phyloP scores from a whole-genome alignment of 1,139 yeast species.

The Magnusiomyces fungicola region DNA sequence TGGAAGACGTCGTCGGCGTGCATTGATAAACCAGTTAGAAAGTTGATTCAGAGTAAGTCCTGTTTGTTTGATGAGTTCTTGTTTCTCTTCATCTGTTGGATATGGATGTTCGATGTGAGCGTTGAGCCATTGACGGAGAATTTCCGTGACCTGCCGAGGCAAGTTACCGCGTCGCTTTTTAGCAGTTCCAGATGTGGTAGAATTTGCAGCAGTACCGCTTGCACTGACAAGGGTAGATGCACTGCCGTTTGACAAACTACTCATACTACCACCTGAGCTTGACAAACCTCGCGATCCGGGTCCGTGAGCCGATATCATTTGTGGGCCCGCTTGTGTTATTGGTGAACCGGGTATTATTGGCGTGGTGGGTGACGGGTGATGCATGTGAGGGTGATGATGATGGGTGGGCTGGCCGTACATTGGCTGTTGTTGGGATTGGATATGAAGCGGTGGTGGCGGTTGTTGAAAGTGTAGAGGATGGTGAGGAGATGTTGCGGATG shows the following conservation, averaged over 20 bases:
- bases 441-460: neutral
- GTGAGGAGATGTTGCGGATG: neutral
- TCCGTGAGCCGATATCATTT: neutral
- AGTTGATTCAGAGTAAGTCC: slow-evolving; percentile 88
- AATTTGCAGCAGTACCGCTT: neutral
- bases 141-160: slow-evolving; percentile 82
- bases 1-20: slow-evolving; percentile 72
- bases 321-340: neutral
- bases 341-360: neutral
- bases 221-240: neutral
- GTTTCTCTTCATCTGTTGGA: slow-evolving; percentile 86
- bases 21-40: slow-evolving; percentile 95
- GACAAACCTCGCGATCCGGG: neutral
- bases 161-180: slow-evolving; percentile 59
- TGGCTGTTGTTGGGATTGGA: neutral
- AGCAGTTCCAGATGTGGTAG: slow-evolving; percentile 12
- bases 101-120: slow-evolving; percentile 87
- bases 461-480: neutral
- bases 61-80: slow-evolving; percentile 68
- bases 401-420: too few species aligned
- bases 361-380: neutral
- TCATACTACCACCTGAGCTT: neutral
- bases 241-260: neutral
- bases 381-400: neutral
- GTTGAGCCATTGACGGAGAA: slow-evolving; percentile 75